Evolutionary conservation across 495 filamentous ascomycete genomes (phyloP), one percentile per base, ranked within the genome.

Genomic region (Aspergillus affinis): DNA sequence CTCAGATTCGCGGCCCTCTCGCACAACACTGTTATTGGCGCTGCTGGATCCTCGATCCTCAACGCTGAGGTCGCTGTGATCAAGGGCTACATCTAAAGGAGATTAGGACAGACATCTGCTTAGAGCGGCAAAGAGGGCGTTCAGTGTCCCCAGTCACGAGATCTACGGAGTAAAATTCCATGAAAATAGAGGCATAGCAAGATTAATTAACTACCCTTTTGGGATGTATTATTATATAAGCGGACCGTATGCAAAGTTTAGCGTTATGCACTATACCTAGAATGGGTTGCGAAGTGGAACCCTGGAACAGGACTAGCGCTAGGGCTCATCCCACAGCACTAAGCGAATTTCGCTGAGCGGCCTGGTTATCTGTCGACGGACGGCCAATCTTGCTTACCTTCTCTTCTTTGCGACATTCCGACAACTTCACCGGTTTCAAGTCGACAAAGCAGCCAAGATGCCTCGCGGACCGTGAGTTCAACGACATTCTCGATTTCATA

Each of bases 11-110:
- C 90, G 32, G 86, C 89, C 5, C 72, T 94, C 65, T 91, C 87
- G 55, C 91, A 94, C 72, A 96, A 94, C 70, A 93, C 93, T 48
- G 87, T 98, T 48, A 93, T 98, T 69, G 93, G 93, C 64, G 94
- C 94, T 44, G 92, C 94, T 10, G 94, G 94, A 32, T 94, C 90
- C 9, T 96, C 91, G 17, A 95, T 97, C 71, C 75, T 98, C 58
- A 97, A 97, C 72, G 91, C 92, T 13, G 94, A 97, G 72, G 91
- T 92, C 36, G 93, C 93, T 41, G 85, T 97, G 23, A 82, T 97
- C 52, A 95, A 92, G 77, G 94, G 93, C 9, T 90, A 87, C 64
- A 80, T 92, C 62, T 93, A 82, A 77, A 66, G 27, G 15, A 54
- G 8, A 58, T 60, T 63, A 54, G 58, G 66, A 67, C 63, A 67